phyloP scores from a whole-genome alignment of 257 asterid species.

The Penstemon barbatus region DNA sequence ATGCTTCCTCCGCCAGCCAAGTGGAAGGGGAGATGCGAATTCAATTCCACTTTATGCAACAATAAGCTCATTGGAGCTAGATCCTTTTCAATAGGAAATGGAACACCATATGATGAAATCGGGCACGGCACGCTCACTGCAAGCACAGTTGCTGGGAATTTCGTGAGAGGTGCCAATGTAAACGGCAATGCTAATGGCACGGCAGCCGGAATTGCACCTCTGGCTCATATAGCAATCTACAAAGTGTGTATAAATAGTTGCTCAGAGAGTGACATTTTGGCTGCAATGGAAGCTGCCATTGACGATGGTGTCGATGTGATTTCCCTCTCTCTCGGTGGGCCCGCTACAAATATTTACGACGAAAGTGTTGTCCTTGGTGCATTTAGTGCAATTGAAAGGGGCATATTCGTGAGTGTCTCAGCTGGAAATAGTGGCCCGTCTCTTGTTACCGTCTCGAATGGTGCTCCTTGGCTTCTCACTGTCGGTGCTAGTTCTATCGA shows the following conservation, averaged over 20 bases:
- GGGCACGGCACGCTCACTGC: slow-evolving; percentile 27
- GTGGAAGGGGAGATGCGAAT: slow-evolving; percentile 62
- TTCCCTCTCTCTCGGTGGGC: slow-evolving; percentile 21
- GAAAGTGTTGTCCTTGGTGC: slow-evolving; percentile 11
- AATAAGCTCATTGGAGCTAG: slow-evolving; percentile 46
- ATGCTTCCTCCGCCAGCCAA: slow-evolving; percentile 57
- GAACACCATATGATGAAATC: slow-evolving; percentile 13
- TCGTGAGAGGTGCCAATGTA: slow-evolving; percentile 22
- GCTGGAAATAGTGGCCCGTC: slow-evolving; percentile 20
- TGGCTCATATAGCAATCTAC: slow-evolving; percentile 23
- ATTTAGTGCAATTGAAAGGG: slow-evolving; percentile 23
- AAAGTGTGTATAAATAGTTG: slow-evolving; percentile 12
- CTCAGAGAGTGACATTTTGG: slow-evolving; percentile 11
- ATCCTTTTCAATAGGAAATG: neutral
- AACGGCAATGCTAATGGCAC: slow-evolving; percentile 25
- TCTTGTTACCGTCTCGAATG: neutral
- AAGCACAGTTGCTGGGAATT: slow-evolving; percentile 23
- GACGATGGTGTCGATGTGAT: slow-evolving; percentile 23
- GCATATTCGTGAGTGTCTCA: slow-evolving; percentile 21
- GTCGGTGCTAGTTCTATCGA: slow-evolving; percentile 25
- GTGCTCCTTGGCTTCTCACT: slow-evolving; percentile 26
- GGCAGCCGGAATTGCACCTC: slow-evolving; percentile 22
- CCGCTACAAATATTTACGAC: neutral
- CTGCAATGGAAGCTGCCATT: slow-evolving; percentile 20
- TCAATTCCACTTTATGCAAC: slow-evolving; percentile 41